Evolutionary conservation across 1,284 basidiomycete genomes (phyloP), one percentile per base, ranked within the genome.

Genomic region (Tylopilus sp.): DNA sequence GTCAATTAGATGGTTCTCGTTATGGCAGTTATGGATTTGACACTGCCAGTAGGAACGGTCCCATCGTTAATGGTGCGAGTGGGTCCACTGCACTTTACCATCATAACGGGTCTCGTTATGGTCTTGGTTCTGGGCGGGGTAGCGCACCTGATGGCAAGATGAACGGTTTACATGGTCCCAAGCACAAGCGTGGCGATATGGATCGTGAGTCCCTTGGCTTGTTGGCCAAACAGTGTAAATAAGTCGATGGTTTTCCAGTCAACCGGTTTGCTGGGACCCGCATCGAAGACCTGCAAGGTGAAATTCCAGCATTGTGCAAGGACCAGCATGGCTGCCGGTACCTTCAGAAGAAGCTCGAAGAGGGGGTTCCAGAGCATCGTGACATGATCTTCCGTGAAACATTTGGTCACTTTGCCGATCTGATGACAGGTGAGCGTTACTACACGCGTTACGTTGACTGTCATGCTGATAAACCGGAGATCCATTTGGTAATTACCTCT

Each of bases 321-420:
- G 97, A 99, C 69, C 97, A 99, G 72, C 97, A 99, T 69, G 97
- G 97, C 3, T 99, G 97, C 67, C 85, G 97, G 33, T 99, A 97
- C 68, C 74, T 99, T 49, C 97, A 99, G 71, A 99, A 99, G 84
- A 99, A 99, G 73, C 79, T 99, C 34, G 97, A 99, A 69, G 97
- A 99, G 65, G 91, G 90, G 52, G 82, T 89, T 54, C 81, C 93
- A 13, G 90, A 95, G 68, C 92, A 97, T 72, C 86, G 97, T 50
- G 97, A 99, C 66, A 95, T 99, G 89, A 99, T 99, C 70, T 99
- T 98, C 78, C 82, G 89, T 56, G 97, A 99, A 75, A 98, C 96
- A 2, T 99, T 97, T 63, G 86, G 88, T 48, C 95, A 98, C 67
- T 99, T 99, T 69, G 91, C 96, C 44, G 97, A 99, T 63, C 79